Percentiles rank a stretch among this genome's conserved stretches.
Conservation (phyloP, 2,329 filamentous ascomycete genomes). For the Fusarium udum region DNA sequence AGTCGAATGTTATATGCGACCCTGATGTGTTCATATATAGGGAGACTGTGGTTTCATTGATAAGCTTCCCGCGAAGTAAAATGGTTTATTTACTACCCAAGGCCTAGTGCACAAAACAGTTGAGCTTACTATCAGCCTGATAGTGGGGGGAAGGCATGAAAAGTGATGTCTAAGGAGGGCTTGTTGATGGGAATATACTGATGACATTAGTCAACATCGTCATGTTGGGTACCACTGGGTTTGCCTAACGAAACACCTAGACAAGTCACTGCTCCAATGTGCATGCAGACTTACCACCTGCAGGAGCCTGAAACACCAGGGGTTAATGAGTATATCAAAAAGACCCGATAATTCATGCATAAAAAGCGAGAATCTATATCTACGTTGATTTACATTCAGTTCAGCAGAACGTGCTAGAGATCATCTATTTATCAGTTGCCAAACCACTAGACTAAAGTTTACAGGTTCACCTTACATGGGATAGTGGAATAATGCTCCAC, state of each 20-base stretch:
- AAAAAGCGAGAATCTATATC: no score
- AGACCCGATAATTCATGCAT: fast-evolving
- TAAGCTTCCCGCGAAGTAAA: fast-evolving
- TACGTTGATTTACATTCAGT: fast-evolving
- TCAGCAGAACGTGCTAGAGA: not conserved
- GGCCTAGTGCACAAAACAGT: no score
- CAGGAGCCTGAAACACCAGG: fast-evolving
- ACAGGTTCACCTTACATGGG: fast-evolving
- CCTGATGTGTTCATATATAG: not conserved
- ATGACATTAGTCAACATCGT: not conserved
- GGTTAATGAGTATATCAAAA: fast-evolving
- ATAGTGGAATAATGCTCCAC: not conserved
- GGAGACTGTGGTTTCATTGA: fast-evolving
- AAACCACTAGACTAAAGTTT: not conserved
- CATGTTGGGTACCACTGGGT: not conserved
- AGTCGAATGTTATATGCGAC: not conserved
- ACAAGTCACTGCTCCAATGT: not conserved
- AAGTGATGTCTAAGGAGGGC: not conserved
- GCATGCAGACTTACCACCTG: not conserved
- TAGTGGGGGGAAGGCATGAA: not conserved
- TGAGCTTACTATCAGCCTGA: not conserved
- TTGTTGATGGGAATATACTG: fast-evolving
- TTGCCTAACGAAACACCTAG: not conserved
- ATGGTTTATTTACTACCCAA: not conserved
- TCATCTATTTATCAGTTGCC: fast-evolving